Percentiles rank a stretch among this genome's conserved stretches.
Evolutionary conservation across 2,329 filamentous ascomycete species (phyloP).

Genomic region (Aspergillus versicolor): DNA sequence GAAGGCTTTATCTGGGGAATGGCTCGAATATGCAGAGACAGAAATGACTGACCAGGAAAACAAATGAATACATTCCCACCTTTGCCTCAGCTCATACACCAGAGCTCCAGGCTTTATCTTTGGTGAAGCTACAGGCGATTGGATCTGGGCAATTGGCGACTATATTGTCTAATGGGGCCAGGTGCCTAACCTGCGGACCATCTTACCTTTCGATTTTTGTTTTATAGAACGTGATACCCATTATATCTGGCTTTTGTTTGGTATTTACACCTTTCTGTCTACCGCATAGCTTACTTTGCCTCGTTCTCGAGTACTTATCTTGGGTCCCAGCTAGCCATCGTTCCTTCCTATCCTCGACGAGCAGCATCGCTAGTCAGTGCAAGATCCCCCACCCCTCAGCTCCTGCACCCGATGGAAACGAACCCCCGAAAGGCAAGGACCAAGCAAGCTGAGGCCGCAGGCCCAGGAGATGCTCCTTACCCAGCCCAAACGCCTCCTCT

Average conservation of each 20-base stretch:
- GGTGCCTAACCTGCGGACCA: neutral
- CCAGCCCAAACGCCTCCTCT: neutral
- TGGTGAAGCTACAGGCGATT: neutral
- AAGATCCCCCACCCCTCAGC: neutral
- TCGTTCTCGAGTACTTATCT: neutral
- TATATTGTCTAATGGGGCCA: neutral
- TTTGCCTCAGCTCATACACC: neutral
- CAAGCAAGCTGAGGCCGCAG: neutral
- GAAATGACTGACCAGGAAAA: conserved; percentile 32
- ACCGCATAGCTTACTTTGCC: neutral
- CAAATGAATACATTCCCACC: conserved; percentile 18
- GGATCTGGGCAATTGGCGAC: neutral
- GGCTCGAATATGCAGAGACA: conserved; percentile 46
- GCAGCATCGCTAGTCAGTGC: neutral
- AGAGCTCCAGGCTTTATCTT: neutral
- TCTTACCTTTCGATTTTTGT: conserved; percentile 8
- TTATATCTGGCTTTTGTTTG: conserved; percentile 7
- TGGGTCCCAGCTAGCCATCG: neutral
- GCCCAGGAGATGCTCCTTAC: neutral
- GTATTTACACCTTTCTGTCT: neutral
- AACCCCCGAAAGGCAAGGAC: neutral
- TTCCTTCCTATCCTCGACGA: neutral
- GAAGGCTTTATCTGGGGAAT: conserved; percentile 42
- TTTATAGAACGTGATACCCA: conserved; percentile 25
- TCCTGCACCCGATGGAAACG: neutral